Percentiles rank a stretch among this genome's conserved stretches.
phyloP scores from a whole-genome alignment of 2,329 filamentous ascomycete genomes.

The Biscogniauxia sp. region DNA sequence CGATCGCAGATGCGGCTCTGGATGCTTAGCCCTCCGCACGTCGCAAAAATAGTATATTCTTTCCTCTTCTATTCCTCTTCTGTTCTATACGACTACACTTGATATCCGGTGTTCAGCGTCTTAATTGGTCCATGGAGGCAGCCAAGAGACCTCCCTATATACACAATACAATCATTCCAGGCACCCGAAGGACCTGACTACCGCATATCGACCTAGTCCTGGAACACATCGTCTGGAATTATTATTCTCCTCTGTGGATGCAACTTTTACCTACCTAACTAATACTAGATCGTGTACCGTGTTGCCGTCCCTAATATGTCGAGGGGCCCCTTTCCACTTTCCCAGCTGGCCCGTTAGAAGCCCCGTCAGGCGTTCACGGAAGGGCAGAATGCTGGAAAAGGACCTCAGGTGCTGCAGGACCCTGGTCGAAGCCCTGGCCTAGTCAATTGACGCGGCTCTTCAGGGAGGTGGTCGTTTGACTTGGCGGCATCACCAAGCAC shows the following conservation, averaged over 20 bases:
- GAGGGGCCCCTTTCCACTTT: constrained; percentile 20
- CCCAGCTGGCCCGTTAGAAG: constrained; percentile 20
- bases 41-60: too few species aligned
- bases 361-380: constrained; percentile 14
- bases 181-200: not conserved
- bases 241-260: not conserved
- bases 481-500: constrained; percentile 24
- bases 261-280: not conserved
- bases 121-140: too few species aligned
- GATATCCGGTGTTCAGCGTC: too few species aligned
- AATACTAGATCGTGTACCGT: constrained; percentile 2
- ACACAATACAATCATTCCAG: too few species aligned
- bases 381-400: constrained; percentile 10
- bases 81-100: too few species aligned
- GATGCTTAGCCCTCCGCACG: too few species aligned
- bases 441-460: constrained; percentile 1
- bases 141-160: too few species aligned
- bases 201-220: not conserved
- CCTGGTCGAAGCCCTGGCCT: not conserved
- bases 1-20: not conserved
- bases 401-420: not conserved
- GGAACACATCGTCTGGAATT: not conserved
- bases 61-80: too few species aligned
- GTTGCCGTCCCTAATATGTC: constrained; percentile 4
- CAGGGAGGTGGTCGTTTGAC: constrained; percentile 19